phyloP scores from a whole-genome alignment of 768 basidiomycete species.

The Trametes cubensis region DNA sequence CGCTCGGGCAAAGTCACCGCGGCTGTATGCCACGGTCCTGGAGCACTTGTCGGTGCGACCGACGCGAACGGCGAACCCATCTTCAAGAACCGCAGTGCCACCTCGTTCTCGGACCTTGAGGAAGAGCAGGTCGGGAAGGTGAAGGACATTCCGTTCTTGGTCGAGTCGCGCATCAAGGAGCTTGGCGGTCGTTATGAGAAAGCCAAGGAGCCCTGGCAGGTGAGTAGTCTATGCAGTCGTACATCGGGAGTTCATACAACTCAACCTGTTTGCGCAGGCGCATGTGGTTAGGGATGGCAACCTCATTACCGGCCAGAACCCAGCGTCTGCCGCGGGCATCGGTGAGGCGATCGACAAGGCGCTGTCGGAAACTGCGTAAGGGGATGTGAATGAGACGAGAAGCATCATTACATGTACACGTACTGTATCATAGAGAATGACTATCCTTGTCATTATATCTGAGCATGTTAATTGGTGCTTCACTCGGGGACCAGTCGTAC shows the following conservation, averaged over 20 bases:
- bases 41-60: conserved; percentile 61
- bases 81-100: conserved; percentile 57
- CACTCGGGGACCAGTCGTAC: no score
- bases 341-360: conserved; percentile 60
- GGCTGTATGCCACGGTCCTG: conserved; percentile 83
- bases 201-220: conserved; percentile 56
- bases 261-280: conserved; percentile 18
- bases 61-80: conserved; percentile 64
- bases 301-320: conserved; percentile 76
- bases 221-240: conserved; percentile 38
- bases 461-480: no score
- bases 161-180: conserved; percentile 63
- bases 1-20: conserved; percentile 63
- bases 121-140: conserved; percentile 51
- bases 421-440: neutral
- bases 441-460: neutral
- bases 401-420: neutral
- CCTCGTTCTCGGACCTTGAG: conserved; percentile 75
- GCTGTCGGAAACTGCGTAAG: conserved; percentile 37
- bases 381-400: conserved; percentile 46
- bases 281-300: conserved; percentile 62
- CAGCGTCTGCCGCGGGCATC: conserved; percentile 59
- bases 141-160: conserved; percentile 65
- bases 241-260: neutral
- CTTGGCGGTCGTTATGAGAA: conserved; percentile 71